These are phyloP conservation scores for Lipomyces anomalus DNA, from an alignment of 805 yeast genomes.

Conservation along the genomic window DNA sequence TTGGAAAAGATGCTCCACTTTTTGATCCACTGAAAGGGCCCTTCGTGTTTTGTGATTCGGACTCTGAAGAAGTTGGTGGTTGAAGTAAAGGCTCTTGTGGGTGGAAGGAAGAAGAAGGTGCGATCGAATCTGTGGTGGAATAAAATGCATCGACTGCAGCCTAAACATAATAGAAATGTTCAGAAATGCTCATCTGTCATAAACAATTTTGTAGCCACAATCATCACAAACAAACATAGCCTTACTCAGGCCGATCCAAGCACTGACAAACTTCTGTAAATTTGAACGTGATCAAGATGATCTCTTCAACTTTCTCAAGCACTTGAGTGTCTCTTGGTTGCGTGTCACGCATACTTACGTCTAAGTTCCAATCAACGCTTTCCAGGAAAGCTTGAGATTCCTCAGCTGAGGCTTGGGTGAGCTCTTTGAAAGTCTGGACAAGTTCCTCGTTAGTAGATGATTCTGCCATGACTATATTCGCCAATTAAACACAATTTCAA, in stretches of 20 bases:
- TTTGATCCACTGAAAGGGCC: no score
- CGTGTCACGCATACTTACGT: no score
- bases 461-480: neutral
- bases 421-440: constrained; percentile 31
- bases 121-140: constrained; percentile 5
- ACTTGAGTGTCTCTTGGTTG: no score
- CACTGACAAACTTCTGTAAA: no score
- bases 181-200: no score
- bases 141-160: constrained; percentile 14
- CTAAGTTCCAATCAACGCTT: constrained; percentile 32
- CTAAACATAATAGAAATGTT: constrained; percentile 7
- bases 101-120: constrained; percentile 2
- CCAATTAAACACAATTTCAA: neutral
- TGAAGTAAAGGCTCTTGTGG: constrained; percentile 1
- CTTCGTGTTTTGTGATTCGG: no score
- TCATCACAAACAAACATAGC: no score
- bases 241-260: no score
- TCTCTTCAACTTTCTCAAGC: no score
- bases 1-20: no score
- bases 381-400: constrained; percentile 39
- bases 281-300: no score
- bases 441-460: neutral
- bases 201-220: no score
- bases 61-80: constrained; percentile 3
- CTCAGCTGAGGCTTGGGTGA: constrained; percentile 36